phyloP scores from a whole-genome alignment of 768 basidiomycete species.

The Inosperma sp. region DNA sequence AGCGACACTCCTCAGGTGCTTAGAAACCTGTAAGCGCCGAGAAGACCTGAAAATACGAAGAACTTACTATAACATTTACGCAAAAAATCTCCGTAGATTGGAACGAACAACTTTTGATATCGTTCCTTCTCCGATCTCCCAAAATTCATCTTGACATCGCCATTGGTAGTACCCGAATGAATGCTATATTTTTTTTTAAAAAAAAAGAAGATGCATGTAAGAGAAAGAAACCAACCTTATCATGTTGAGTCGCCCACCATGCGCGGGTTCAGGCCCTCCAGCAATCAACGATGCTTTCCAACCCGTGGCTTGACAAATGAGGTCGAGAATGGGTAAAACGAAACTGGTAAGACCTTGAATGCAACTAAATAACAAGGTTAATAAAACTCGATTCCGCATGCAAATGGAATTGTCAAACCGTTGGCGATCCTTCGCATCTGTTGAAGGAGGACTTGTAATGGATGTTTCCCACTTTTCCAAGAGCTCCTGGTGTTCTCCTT shows the following conservation, averaged over 20 bases:
- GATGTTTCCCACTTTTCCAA: background rate
- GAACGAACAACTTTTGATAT: constrained; percentile 14
- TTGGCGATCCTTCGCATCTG: background rate
- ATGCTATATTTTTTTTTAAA: constrained; percentile 11
- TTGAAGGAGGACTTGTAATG: background rate
- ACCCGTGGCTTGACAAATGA: constrained; percentile 5
- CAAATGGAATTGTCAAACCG: background rate
- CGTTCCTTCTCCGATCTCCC: constrained; percentile 11
- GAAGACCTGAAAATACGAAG: background rate
- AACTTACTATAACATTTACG: constrained; percentile 17
- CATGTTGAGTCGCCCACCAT: constrained; percentile 10
- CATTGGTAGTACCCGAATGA: constrained; percentile 18
- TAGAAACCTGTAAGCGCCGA: background rate
- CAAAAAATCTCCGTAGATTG: constrained; percentile 17
- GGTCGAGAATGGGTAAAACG: constrained; percentile 12
- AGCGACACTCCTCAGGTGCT: constrained; percentile 15
- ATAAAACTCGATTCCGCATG: background rate
- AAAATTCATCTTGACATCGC: constrained; percentile 18
- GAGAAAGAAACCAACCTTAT: constrained; percentile 4
- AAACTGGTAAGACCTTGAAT: constrained; percentile 9
- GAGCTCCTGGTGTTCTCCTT: constrained; percentile 4
- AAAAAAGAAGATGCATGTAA: background rate
- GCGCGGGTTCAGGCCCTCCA: constrained; percentile 15
- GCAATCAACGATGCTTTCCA: constrained; percentile 10
- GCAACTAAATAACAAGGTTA: background rate